Evolutionary conservation across 2,329 filamentous ascomycete species (phyloP), one percentile per base, ranked within the genome.

Genomic region (Phaeosphaeria sp.): DNA sequence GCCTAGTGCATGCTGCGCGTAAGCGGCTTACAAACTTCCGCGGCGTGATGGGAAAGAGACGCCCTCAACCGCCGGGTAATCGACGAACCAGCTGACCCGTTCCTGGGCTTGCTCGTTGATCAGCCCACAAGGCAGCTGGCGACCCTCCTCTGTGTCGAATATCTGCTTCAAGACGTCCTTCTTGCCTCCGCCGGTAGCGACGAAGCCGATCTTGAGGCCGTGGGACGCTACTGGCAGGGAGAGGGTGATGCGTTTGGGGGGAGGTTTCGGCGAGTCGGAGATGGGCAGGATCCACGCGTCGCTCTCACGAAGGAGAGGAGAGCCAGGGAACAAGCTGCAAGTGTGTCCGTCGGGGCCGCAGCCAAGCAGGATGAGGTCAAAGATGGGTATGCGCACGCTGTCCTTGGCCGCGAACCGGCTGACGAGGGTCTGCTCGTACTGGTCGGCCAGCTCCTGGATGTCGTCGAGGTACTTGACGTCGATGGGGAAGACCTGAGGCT

Each of bases 291-390:
- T 92, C 95, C 95, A 99, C 53, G 94, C 92, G 71, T 89, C 89
- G 36, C 87, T 87, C 81, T 98, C 94, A 64, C 93, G 88, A 66
- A 98, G 85, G 53, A 98, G 85, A 57, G 89, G 86, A 75, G 97
- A 94, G 54, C 90, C 90, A 5, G 95, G 95, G 83, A 99, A 99
- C 51, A 99, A 83, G 69, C 91, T 95, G 88, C 95, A 98, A 33
- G 95, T 98, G 82, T 99, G 95, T 51, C 95, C 95, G 77, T 98
- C 95, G 15, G 95, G 94, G 0, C 95, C 95, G 76, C 92, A 96
- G 70, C 95, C 95, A 43, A 99, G 88, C 43, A 99, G 87, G 54
- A 99, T 84, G 52, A 99, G 86, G 77, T 99, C 95, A 78, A 98
- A 99, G 73, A 97, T 91, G 67, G 95, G 95, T 46, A 97, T 84